Evolutionary conservation across 2,329 filamentous ascomycete genomes (phyloP).

Genomic region (Tricladium varicosporioides): DNA sequence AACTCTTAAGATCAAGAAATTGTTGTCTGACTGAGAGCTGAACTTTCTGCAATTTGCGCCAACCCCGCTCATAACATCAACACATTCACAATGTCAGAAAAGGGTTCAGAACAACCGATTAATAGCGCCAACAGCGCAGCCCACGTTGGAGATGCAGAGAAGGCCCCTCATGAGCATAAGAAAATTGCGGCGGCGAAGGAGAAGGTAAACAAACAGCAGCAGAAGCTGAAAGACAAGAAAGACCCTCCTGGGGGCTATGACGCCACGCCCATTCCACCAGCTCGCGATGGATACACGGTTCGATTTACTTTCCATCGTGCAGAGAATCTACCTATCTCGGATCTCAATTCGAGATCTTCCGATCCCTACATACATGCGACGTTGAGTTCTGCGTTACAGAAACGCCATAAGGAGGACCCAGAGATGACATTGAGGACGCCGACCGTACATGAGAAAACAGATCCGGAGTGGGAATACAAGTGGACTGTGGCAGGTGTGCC

Average conservation of each 20-base stretch:
- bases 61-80: background rate
- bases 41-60: background rate
- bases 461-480: constrained; percentile 78
- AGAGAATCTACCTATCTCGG: constrained; percentile 76
- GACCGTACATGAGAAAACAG: constrained; percentile 68
- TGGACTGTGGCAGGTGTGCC: constrained; percentile 91
- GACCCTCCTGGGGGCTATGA: constrained; percentile 68
- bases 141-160: constrained; percentile 19
- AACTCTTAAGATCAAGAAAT: too few relatives aligned
- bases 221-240: constrained; percentile 32
- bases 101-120: constrained; percentile 12
- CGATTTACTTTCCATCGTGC: constrained; percentile 83
- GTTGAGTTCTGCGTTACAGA: constrained; percentile 64
- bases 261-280: constrained; percentile 70
- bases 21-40: too few relatives aligned
- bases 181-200: constrained; percentile 27
- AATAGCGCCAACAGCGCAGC: constrained; percentile 7
- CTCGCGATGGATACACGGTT: constrained; percentile 77
- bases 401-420: constrained; percentile 83
- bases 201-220: constrained; percentile 31
- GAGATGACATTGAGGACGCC: constrained; percentile 70
- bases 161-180: constrained; percentile 10
- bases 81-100: constrained; percentile 14
- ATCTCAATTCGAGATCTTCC: constrained; percentile 73
- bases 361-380: constrained; percentile 82